A percentile compares a stretch with the other conserved stretches of the same genome.
Conservation (phyloP, 306 rosid species). For the Rosa lucieae region DNA sequence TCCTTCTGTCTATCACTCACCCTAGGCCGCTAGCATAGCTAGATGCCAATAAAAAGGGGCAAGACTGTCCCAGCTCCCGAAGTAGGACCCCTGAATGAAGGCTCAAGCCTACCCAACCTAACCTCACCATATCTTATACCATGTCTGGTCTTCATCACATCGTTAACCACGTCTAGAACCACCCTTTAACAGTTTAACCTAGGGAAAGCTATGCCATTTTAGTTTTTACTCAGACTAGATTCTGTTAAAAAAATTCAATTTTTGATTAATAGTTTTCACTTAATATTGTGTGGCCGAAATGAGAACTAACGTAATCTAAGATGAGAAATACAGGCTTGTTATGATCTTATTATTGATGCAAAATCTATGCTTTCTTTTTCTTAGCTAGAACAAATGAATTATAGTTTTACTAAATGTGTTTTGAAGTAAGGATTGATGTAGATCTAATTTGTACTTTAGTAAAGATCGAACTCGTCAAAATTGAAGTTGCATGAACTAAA, state of each 20-base stretch:
- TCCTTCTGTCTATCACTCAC: not conserved
- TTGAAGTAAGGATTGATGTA: not conserved
- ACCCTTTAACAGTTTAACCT: not conserved
- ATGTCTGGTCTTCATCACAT: not conserved
- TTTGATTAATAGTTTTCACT: no score
- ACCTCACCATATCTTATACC: not conserved
- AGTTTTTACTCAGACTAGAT: not conserved
- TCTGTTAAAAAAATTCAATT: not conserved
- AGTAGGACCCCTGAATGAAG: conserved; percentile 6
- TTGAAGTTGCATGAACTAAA: not conserved
- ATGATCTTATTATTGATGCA: no score
- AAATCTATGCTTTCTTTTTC: no score
- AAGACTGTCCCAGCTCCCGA: conserved; percentile 1
- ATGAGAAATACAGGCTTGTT: not conserved
- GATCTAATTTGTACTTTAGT: not conserved
- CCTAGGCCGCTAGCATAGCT: not conserved
- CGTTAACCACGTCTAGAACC: not conserved
- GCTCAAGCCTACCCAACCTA: not conserved
- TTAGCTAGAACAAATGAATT: no score
- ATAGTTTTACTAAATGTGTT: no score
- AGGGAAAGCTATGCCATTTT: not conserved
- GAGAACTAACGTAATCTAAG: not conserved
- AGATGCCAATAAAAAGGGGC: not conserved
- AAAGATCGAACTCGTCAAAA: not conserved
- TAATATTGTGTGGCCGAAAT: not conserved